These are phyloP conservation scores for Aspergillus udagawae DNA, from an alignment of 2,329 filamentous ascomycete species.

Conservation along the genomic window DNA sequence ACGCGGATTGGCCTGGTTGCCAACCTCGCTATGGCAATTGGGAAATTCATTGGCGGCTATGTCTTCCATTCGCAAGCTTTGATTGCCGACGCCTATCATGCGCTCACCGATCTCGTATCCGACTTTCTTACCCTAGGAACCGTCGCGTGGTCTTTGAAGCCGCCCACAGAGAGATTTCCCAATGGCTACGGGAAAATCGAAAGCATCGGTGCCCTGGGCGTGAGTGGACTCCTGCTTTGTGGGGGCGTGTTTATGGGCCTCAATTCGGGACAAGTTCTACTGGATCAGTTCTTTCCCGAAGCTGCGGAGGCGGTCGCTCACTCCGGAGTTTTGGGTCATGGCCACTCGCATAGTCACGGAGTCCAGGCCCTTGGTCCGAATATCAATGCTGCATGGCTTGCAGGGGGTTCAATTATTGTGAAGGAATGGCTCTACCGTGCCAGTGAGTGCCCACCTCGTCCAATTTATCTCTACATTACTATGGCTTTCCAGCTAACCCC, in stretches of 20 bases:
- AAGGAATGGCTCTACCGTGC: constrained; percentile 98
- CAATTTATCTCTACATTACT: no score
- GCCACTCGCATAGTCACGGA: constrained; percentile 55
- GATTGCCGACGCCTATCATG: constrained; percentile 91
- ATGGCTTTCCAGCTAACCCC: background rate
- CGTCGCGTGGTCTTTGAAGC: constrained; percentile 86
- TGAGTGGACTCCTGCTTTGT: constrained; percentile 83
- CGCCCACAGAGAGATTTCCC: constrained; percentile 78
- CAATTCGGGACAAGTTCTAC: constrained; percentile 66
- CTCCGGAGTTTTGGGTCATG: constrained; percentile 46
- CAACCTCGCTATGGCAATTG: constrained; percentile 90
- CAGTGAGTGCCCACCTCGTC: constrained; percentile 61
- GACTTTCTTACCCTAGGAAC: constrained; percentile 92
- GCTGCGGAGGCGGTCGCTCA: constrained; percentile 49
- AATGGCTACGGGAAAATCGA: constrained; percentile 97
- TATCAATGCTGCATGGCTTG: constrained; percentile 92
- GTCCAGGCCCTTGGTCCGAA: constrained; percentile 63
- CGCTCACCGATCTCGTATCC: constrained; percentile 89
- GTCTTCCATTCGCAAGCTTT: constrained; percentile 92
- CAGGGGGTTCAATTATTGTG: constrained; percentile 79
- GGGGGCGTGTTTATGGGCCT: constrained; percentile 91
- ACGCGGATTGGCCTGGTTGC: constrained; percentile 83
- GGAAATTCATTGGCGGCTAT: constrained; percentile 88
- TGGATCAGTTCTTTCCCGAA: constrained; percentile 69
- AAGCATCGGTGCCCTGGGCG: constrained; percentile 86